phyloP scores from a whole-genome alignment of 768 basidiomycete genomes.

The Leccinum sublutescens region DNA sequence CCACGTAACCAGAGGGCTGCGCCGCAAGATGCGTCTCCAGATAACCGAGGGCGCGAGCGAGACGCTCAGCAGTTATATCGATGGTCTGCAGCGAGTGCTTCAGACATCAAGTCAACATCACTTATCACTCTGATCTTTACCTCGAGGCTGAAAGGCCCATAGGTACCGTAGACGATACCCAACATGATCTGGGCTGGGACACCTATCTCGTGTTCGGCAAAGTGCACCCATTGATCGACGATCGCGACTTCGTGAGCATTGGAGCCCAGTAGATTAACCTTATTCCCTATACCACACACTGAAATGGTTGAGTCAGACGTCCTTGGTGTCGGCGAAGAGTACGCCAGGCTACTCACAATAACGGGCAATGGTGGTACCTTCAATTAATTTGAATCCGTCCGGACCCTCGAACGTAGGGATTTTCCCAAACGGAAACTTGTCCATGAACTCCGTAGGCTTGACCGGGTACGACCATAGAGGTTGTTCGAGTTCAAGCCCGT shows the following conservation, averaged over 20 bases:
- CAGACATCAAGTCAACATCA: neutral
- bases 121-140: neutral
- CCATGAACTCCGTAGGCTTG: conserved; percentile 12
- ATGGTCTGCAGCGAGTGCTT: neutral
- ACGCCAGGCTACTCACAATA: conserved; percentile 14
- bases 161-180: conserved; percentile 2
- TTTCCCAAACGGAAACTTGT: conserved; percentile 23
- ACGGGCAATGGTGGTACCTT: conserved; percentile 23
- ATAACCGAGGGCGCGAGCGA: conserved; percentile 2
- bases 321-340: neutral
- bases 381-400: conserved; percentile 20
- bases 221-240: conserved; percentile 17
- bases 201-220: conserved; percentile 15
- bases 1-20: conserved; percentile 12
- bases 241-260: conserved; percentile 8
- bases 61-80: neutral
- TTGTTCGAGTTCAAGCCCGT: conserved; percentile 14
- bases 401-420: conserved; percentile 22
- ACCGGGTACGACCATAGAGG: conserved; percentile 13
- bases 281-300: conserved; percentile 16
- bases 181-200: neutral
- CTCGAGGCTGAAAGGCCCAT: conserved; percentile 7
- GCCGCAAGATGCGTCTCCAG: conserved; percentile 17
- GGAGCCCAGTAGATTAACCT: conserved; percentile 9
- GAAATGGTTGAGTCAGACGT: neutral